Conservation (phyloP, 176 grass and related monocot genomes). For the Carex kokanica region DNA sequence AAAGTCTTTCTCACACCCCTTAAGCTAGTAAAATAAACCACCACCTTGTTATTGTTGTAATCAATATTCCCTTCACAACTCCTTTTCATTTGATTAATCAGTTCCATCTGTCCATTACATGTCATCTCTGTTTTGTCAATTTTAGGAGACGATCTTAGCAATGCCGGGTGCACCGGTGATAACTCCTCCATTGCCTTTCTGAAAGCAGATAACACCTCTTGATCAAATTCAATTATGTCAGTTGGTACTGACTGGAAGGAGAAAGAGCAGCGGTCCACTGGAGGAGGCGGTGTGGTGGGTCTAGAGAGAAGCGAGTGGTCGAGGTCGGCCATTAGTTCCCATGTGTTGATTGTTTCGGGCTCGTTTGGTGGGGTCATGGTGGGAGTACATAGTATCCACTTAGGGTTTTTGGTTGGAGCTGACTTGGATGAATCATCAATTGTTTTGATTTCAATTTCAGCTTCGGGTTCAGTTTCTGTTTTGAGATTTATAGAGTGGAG, state of each 20-base stretch:
- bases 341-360: slow-evolving; percentile 74
- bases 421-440: slow-evolving; percentile 20
- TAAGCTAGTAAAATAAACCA: slow-evolving; percentile 92
- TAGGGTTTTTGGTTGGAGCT: slow-evolving; percentile 11
- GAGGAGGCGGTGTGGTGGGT: slow-evolving; percentile 30
- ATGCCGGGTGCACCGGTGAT: slow-evolving; percentile 34
- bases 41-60: slow-evolving; percentile 31
- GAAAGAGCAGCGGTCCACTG: slow-evolving; percentile 68
- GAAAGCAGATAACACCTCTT: slow-evolving; percentile 39
- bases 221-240: slow-evolving; percentile 30
- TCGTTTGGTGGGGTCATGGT: slow-evolving; percentile 94
- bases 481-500: slow-evolving; percentile 60
- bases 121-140: neutral
- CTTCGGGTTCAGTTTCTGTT: neutral
- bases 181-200: slow-evolving; percentile 38
- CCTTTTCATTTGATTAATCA: neutral
- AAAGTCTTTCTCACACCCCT: slow-evolving; percentile 76
- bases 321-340: slow-evolving; percentile 75
- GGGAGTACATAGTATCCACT: slow-evolving; percentile 49
- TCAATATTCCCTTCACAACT: neutral
- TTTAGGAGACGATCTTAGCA: slow-evolving; percentile 19
- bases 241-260: slow-evolving; percentile 45
- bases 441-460: slow-evolving; percentile 5
- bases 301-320: slow-evolving; percentile 42
- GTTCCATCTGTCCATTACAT: slow-evolving; percentile 6